phyloP scores from a whole-genome alignment of 768 basidiomycete genomes.

The Kwoniella sp. region DNA sequence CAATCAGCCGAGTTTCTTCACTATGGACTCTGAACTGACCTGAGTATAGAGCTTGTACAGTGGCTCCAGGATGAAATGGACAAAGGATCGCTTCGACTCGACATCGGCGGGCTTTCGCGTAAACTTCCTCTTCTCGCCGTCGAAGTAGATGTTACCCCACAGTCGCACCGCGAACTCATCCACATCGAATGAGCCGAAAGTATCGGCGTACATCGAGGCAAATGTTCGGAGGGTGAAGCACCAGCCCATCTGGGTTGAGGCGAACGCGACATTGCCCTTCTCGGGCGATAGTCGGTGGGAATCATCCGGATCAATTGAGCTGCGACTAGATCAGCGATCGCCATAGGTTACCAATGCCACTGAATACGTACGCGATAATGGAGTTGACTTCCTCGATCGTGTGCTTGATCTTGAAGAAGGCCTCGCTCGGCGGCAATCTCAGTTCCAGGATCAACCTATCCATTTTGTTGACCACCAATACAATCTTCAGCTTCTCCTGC shows the following conservation, averaged over 20 bases:
- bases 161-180: conserved; percentile 78
- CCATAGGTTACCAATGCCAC: not conserved
- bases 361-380: conserved; percentile 70
- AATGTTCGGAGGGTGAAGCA: conserved; percentile 93
- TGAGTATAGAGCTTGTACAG: conserved; percentile 92
- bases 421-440: conserved; percentile 89
- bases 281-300: conserved; percentile 86
- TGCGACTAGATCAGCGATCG: conserved; percentile 38
- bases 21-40: conserved; percentile 33
- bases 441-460: conserved; percentile 95
- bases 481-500: conserved; percentile 82
- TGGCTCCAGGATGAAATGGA: conserved; percentile 93
- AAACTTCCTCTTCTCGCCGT: conserved; percentile 78
- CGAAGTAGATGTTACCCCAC: conserved; percentile 98
- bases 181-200: conserved; percentile 76
- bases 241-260: conserved; percentile 95
- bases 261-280: conserved; percentile 92
- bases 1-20: not conserved
- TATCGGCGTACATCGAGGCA: conserved; percentile 91
- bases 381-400: conserved; percentile 98
- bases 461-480: conserved; percentile 94
- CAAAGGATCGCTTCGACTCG: conserved; percentile 76
- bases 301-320: conserved; percentile 76
- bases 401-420: conserved; percentile 98
- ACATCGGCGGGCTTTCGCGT: conserved; percentile 76